Evolutionary conservation across 2,329 filamentous ascomycete genomes (phyloP).

Genomic region (Ascochyta clinopodiicola): DNA sequence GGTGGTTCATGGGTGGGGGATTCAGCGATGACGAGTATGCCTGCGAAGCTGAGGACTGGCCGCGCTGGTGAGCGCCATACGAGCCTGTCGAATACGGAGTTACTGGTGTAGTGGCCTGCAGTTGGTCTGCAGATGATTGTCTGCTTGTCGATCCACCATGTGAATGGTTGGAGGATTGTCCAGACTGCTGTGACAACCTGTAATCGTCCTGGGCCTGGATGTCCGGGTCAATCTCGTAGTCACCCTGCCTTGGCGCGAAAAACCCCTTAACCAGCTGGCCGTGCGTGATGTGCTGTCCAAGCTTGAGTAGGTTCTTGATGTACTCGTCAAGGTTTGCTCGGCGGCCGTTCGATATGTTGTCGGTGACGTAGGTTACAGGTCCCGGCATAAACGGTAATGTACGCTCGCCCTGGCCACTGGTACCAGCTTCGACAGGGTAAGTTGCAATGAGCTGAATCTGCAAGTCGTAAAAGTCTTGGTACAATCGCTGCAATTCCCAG

Average conservation of each 20-base stretch:
- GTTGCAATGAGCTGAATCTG: conserved; percentile 92
- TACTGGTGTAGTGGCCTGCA: conserved; percentile 45
- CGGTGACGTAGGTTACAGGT: conserved; percentile 97
- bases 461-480: conserved; percentile 99
- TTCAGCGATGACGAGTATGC: conserved; percentile 39
- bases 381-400: conserved; percentile 97
- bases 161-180: conserved; percentile 46
- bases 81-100: conserved; percentile 46
- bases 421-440: conserved; percentile 92
- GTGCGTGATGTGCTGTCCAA: conserved; percentile 83
- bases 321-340: conserved; percentile 94
- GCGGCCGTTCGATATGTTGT: conserved; percentile 91
- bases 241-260: conserved; percentile 86
- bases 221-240: conserved; percentile 87
- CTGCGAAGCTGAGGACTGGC: conserved; percentile 45
- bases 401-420: conserved; percentile 74
- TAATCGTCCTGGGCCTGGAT: conserved; percentile 71
- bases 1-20: conserved; percentile 48
- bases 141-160: conserved; percentile 43
- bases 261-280: conserved; percentile 87
- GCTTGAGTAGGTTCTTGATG: conserved; percentile 85
- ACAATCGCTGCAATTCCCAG: conserved; percentile 93
- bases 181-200: conserved; percentile 68
- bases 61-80: conserved; percentile 52
- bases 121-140: conserved; percentile 49